Base-by-base conservation (phyloP, 768 basidiomycete genomes). In the Infundibulicybe gibba region DNA sequence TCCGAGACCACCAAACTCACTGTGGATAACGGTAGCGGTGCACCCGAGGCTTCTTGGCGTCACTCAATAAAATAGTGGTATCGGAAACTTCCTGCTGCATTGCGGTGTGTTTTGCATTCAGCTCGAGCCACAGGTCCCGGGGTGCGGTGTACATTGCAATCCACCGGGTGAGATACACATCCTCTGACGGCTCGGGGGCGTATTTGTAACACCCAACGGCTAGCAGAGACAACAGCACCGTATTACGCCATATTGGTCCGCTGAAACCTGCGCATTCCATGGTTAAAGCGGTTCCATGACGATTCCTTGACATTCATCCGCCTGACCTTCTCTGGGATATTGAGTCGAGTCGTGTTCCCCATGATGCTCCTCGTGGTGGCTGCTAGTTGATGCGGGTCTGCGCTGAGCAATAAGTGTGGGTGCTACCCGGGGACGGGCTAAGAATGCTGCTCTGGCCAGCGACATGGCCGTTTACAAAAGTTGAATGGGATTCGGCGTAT, bases 1-100 rank as follows among this genome's bases (percentile, higher is more conserved):
- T 47, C 32, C 40, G 25, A 45, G 19, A 14, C n/a, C 17, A 19
- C 19, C 43, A n/a, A 33, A 76, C 87, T 63, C 54, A 91, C 89
- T 87, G 83, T 44, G 87, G 83, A 61, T 82, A 86, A 54, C 84
- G 74, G 60, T 78, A 83, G 34, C 85, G 76, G 60, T 81, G 79
- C 33, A 85, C 72, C 51, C 42, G 72, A 55, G 67, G 74, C 57
- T 63, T 72, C 63, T 61, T 71, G 55, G 66, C 70, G 58, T 64
- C 65, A 53, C 56, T 72, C 54, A 80, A 57, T 9, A 81, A 54
- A 44, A 73, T 53, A 39, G 59, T 65, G 9, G 72, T 67, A 45
- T 75, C 65, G 50, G 78, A 68, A 46, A 62, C 56, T 50, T 77
- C 61, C 49, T 71, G 61, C 48, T 68, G 64, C 62, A 70, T 60